phyloP scores from a whole-genome alignment of 306 rosid genomes.

The Castanea mollissima region DNA sequence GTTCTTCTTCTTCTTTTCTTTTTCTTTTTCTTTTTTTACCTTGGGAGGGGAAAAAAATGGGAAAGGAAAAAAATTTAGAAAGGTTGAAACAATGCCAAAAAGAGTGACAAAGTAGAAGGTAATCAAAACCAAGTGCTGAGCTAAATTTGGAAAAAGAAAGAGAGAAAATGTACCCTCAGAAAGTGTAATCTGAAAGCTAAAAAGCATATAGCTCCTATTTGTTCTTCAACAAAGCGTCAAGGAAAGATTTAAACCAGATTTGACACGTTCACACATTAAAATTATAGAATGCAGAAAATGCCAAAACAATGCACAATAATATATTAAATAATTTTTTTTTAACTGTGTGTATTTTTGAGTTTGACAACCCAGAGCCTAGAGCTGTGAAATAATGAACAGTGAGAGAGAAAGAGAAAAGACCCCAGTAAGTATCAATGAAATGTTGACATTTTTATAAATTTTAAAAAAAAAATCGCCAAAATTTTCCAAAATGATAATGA shows the following conservation, averaged over 20 bases:
- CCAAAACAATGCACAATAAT: constrained; percentile 7
- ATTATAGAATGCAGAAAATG: constrained; percentile 28
- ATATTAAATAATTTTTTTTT: too few species aligned
- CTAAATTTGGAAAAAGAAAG: constrained; percentile 26
- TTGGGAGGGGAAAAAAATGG: constrained; percentile 10
- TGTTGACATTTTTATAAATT: neutral
- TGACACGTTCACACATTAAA: constrained; percentile 4
- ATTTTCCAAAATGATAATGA: neutral
- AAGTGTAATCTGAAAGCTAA: neutral
- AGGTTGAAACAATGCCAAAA: constrained; percentile 48
- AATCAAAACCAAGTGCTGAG: constrained; percentile 47
- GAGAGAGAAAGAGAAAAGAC: neutral
- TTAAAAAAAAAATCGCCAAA: neutral
- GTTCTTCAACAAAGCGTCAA: constrained; percentile 24
- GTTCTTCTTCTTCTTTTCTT: constrained; percentile 13
- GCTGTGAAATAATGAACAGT: constrained; percentile 18
- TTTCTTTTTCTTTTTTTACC: neutral
- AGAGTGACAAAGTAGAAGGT: constrained; percentile 63
- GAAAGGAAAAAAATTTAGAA: neutral
- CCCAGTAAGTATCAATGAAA: neutral
- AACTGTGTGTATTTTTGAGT: too few species aligned
- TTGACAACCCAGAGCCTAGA: neutral
- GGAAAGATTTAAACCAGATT: constrained; percentile 13
- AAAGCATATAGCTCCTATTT: neutral
- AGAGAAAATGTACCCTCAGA: neutral